These are phyloP conservation scores for Trichoderma afroharzianum DNA, from an alignment of 2,329 filamentous ascomycete genomes.

Conservation along the genomic window DNA sequence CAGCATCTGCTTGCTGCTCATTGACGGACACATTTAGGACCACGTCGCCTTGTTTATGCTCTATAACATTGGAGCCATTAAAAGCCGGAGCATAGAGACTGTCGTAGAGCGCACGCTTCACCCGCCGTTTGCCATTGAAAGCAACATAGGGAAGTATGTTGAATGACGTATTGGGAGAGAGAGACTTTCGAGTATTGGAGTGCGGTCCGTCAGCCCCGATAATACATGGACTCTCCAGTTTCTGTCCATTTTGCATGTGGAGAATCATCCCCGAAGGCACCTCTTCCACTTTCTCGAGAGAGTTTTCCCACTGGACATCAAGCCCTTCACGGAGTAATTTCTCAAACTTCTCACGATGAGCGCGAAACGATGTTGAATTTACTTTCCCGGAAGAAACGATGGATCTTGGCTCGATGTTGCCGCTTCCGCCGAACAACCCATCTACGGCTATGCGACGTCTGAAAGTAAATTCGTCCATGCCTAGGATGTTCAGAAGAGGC, in stretches of 20 bases:
- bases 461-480: background rate
- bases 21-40: background rate
- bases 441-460: background rate
- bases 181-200: background rate
- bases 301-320: background rate
- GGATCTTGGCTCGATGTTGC: background rate
- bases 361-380: background rate
- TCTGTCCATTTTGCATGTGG: background rate
- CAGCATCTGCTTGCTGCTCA: background rate
- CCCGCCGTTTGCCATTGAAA: background rate
- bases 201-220: background rate
- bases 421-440: background rate
- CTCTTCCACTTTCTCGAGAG: background rate
- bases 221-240: background rate
- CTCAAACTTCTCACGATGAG: background rate
- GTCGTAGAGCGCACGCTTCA: background rate
- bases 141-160: background rate
- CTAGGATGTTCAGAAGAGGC: background rate
- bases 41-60: background rate
- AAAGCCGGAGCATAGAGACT: background rate
- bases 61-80: background rate
- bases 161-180: background rate
- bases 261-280: background rate
- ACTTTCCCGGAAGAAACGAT: background rate
- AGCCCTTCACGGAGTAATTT: background rate